Evolutionary conservation across 1,139 yeast genomes (phyloP), one percentile per base, ranked within the genome.

Genomic region (Yamadazyma aaseri): DNA sequence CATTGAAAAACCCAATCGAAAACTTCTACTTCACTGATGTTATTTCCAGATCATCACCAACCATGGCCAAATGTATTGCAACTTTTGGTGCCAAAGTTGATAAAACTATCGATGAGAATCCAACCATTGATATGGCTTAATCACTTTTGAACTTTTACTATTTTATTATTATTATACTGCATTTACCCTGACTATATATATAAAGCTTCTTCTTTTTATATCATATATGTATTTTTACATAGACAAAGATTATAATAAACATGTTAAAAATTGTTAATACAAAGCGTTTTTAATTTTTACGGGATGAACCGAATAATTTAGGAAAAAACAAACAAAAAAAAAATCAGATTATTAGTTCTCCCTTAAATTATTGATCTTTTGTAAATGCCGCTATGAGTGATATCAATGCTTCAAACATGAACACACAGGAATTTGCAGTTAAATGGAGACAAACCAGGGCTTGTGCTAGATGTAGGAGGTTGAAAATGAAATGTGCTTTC

Each of bases 11-110:
- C 58, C 90, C 89, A 41, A 80, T 86, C 54, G 77, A 78, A 46
- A 84, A 86, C 76, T 86, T 84, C 60, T 86, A 86, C 71, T 83
- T 85, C 71, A 86, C 96, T 29, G 94, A 86, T 60, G 86, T 84
- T 44, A 82, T 86, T 50, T 82, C 95, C 25, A 77, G 95, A 70
- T 79, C 86, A 38, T 86, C 95, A 34, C 87, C 89, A 49, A 86
- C 95, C 26, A 86, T 86, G 95, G 95, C 95, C 35, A 82, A 76
- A 66, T 83, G 94, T 73, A 74, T 79, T 42, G 66, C 79, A 35
- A 63, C 81, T 36, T 79, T 80, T 54, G 86, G 86, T 40, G 75
- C 82, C 40, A 73, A 76, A 62, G 68, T 79, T 46, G 85, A 79
- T 45, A 79, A 79, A 58, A 58, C 68, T 36, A 57, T 57, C 40